phyloP scores from a whole-genome alignment of 768 basidiomycete genomes.

The Pulveroboletus ravenelii region DNA sequence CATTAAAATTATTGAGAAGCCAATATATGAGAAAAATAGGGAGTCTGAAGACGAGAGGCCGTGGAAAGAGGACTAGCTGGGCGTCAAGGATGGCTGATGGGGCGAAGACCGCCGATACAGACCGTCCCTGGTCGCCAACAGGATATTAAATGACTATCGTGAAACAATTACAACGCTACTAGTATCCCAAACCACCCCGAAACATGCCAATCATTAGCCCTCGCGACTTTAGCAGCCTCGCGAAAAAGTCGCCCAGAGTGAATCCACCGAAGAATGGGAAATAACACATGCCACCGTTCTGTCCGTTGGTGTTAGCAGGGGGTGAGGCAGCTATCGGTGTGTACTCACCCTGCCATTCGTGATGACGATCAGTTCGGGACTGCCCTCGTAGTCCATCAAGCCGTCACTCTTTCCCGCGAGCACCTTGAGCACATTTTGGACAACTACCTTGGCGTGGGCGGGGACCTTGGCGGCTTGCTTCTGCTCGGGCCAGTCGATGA shows the following conservation, averaged over 20 bases:
- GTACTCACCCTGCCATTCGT: conserved; percentile 50
- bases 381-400: conserved; percentile 44
- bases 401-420: conserved; percentile 33
- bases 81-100: not conserved
- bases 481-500: conserved; percentile 59
- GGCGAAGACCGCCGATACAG: not conserved
- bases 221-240: conserved; percentile 39
- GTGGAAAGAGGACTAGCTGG: conserved; percentile 10
- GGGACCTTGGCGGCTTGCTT: conserved; percentile 50
- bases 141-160: conserved; percentile 1
- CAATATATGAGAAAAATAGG: not conserved
- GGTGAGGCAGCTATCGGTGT: not conserved
- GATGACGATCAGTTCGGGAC: conserved; percentile 49
- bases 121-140: conserved; percentile 5
- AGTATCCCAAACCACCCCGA: conserved; percentile 28
- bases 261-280: conserved; percentile 42
- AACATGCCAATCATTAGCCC: conserved; percentile 25
- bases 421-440: conserved; percentile 45
- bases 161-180: conserved; percentile 14
- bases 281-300: conserved; percentile 41
- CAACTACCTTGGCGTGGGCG: conserved; percentile 42
- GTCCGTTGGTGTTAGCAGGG: conserved; percentile 3
- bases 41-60: conserved; percentile 1
- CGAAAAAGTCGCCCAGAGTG: conserved; percentile 40
- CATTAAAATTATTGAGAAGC: not conserved